These are phyloP conservation scores for Dactylellina cionopaga DNA, from an alignment of 2,329 filamentous ascomycete genomes.

Conservation along the genomic window DNA sequence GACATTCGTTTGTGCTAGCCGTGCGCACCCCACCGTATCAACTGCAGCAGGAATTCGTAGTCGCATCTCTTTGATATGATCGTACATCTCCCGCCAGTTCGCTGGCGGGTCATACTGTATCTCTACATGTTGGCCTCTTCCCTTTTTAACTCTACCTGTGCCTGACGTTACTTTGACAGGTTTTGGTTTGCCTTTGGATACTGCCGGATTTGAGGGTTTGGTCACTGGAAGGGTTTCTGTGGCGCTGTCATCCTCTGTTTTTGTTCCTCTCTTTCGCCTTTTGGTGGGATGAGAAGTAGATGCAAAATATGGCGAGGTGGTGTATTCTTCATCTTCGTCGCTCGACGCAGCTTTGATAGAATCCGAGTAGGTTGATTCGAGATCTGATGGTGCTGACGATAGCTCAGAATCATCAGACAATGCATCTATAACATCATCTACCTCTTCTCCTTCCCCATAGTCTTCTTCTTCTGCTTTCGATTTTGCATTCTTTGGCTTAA, in stretches of 20 bases:
- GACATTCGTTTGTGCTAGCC: constrained; percentile 69
- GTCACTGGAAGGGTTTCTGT: not conserved
- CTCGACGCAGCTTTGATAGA: constrained; percentile 16
- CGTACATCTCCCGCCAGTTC: constrained; percentile 86
- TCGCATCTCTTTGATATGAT: constrained; percentile 79
- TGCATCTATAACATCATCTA: not conserved
- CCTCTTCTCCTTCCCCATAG: not conserved
- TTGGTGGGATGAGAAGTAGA: constrained; percentile 31
- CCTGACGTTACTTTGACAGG: constrained; percentile 57
- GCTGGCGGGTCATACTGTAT: constrained; percentile 67
- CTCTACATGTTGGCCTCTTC: constrained; percentile 60
- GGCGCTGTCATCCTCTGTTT: constrained; percentile 7
- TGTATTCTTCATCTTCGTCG: constrained; percentile 45
- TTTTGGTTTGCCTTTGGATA: constrained; percentile 22
- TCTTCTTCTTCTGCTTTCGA: not conserved
- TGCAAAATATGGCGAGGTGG: constrained; percentile 39
- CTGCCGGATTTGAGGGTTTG: not conserved
- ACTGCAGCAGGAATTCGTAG: constrained; percentile 79
- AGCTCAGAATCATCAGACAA: constrained; percentile 34
- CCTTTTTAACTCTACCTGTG: too few species aligned
- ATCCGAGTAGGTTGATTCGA: constrained; percentile 44
- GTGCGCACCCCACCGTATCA: constrained; percentile 96
- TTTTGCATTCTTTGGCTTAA: constrained; percentile 5
- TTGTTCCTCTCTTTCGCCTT: constrained; percentile 30
- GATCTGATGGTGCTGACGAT: constrained; percentile 48